Evolutionary conservation across 768 basidiomycete genomes (phyloP), one percentile per base, ranked within the genome.

Genomic region (Saitozyma sp.): DNA sequence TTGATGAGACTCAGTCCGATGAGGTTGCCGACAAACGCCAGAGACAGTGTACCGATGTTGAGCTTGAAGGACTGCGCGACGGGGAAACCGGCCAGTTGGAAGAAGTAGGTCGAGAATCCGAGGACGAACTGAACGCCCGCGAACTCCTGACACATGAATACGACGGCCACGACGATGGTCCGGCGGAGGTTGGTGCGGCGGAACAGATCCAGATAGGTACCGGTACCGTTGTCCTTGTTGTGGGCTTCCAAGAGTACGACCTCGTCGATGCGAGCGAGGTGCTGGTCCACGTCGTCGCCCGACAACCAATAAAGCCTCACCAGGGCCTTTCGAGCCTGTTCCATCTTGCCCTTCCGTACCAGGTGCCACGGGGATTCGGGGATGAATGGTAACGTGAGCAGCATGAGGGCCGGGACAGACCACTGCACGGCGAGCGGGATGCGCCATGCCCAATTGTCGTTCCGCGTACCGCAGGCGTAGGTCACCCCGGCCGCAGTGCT

Each of bases 81-180:
- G 38, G n/a, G 48, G 46, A 64, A 60, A 1, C 63, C 63, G 39
- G 63, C 63, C 39, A 64, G 63, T 45, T 64, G 51, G 53, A 64
- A 64, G 53, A 64, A 64, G 38, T 64, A 64, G n/a, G 63, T 64
- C 14, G 59, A 61, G 53, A 54, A 64, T 20, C 63, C 63, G 3
- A 67, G 50, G 8, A 55, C 63, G 42, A 64, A 64, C 20, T 64
- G 63, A 6, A 29, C 29, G 2, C 29, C 29, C 29, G 29, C 29
- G 29, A 29, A 29, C 29, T 29, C 29, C 5, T 29, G 48, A 48
- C 9, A 59, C 29, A 29, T 61, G 57, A 7, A 64, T 50, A 52
- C 29, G 29, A 60, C 46, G 38, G 57, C 38, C 7, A 58, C 63
- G 9, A 60, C 56, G 11, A 45, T 20, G 13, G 63, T 65, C 19